Conservation (phyloP, 2,329 filamentous ascomycete species). For the Hypoxylon sp. region DNA sequence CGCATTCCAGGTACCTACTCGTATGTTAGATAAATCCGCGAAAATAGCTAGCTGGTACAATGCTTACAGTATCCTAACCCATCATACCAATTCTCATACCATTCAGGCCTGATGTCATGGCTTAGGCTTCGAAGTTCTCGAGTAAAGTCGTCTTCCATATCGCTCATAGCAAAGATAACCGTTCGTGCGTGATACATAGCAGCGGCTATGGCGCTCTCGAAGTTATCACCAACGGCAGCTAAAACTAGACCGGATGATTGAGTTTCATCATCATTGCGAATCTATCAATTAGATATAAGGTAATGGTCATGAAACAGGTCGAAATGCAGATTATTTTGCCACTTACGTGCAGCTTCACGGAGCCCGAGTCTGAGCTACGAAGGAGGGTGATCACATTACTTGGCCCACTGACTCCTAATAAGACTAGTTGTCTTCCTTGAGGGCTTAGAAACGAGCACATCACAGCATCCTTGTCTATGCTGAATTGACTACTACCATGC, state of each 20-base stretch:
- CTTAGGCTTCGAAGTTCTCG: constrained; percentile 63
- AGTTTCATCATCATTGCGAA: constrained; percentile 76
- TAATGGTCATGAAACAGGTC: neutral
- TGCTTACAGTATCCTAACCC: constrained; percentile 85
- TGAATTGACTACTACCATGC: constrained; percentile 79
- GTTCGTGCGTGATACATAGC: constrained; percentile 90
- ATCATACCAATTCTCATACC: constrained; percentile 92
- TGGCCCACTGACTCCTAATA: constrained; percentile 83
- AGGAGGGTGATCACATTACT: constrained; percentile 80
- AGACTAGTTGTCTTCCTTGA: constrained; percentile 80
- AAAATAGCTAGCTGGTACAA: neutral
- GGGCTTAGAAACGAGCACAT: constrained; percentile 82
- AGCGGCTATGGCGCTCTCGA: constrained; percentile 83
- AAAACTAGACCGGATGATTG: constrained; percentile 73
- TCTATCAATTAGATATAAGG: constrained; percentile 55
- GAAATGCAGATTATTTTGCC: neutral
- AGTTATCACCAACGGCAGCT: constrained; percentile 78
- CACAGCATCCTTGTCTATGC: constrained; percentile 82
- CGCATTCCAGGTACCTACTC: constrained; percentile 87
- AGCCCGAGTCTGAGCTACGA: constrained; percentile 74
- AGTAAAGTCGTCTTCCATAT: constrained; percentile 60
- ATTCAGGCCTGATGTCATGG: constrained; percentile 70
- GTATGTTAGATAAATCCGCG: constrained; percentile 23
- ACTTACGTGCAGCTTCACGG: constrained; percentile 76
- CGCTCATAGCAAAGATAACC: constrained; percentile 66